phyloP scores from a whole-genome alignment of 179 eudicot genomes.

The Sideroxylon spinosum region DNA sequence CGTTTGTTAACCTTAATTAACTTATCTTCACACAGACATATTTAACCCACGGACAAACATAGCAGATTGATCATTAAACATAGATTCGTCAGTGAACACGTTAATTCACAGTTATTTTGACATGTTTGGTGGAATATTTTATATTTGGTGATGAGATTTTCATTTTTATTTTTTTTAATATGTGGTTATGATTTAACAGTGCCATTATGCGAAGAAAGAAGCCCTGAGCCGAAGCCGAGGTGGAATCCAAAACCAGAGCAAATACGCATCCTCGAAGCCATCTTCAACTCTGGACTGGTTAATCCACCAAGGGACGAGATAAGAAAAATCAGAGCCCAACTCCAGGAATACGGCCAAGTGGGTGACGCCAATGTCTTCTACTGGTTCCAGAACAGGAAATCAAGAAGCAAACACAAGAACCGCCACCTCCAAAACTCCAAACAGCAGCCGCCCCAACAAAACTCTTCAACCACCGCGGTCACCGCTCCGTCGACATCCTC shows the following conservation, averaged over 20 bases:
- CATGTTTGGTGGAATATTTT: no score
- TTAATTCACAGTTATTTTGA: no score
- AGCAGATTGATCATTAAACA: no score
- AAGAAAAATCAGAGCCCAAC: constrained; percentile 62
- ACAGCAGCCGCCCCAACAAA: constrained; percentile 12
- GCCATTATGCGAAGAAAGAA: constrained; percentile 65
- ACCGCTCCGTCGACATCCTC: constrained; percentile 34
- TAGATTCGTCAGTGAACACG: no score
- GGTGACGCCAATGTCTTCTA: constrained; percentile 96
- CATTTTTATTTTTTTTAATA: no score
- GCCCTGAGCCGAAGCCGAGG: constrained; percentile 89
- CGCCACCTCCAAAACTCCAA: constrained; percentile 42
- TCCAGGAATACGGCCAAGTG: constrained; percentile 81
- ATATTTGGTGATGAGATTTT: no score
- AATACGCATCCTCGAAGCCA: constrained; percentile 79
- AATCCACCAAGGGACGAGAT: constrained; percentile 96
- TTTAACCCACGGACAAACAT: no score
- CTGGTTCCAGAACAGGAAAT: constrained; percentile 95
- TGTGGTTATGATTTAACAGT: background rate
- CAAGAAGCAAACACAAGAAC: constrained; percentile 73
- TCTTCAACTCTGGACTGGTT: constrained; percentile 94
- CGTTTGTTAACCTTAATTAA: background rate
- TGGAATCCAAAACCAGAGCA: constrained; percentile 98
- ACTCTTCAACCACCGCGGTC: constrained; percentile 19
- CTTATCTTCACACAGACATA: no score